Evolutionary conservation across 257 asterid species (phyloP).

Genomic region (Nicotiana tabacum): DNA sequence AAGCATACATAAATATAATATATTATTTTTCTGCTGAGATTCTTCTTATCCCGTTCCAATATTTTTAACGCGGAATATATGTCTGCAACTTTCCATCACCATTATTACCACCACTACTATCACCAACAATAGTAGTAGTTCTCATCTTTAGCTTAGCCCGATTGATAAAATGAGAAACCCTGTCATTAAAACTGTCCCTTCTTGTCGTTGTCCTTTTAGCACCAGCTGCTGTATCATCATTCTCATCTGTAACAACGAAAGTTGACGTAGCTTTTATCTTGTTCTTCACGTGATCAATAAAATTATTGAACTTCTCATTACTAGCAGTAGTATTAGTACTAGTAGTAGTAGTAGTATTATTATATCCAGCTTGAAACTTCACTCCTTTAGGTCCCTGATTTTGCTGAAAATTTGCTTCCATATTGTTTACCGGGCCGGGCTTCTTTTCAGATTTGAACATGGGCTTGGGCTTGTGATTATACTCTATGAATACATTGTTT

Average conservation of each 20-base stretch:
- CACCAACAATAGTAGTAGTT: slow-evolving; percentile 27
- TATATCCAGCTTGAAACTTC: not conserved
- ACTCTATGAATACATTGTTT: not conserved
- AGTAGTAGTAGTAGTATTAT: no score
- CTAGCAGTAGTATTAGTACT: not conserved
- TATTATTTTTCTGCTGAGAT: no score
- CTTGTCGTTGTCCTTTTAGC: slow-evolving; percentile 18
- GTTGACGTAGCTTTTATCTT: slow-evolving; percentile 27
- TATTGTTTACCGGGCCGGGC: not conserved
- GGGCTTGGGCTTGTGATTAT: not conserved
- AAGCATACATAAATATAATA: not conserved
- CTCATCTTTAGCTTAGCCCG: slow-evolving; percentile 39
- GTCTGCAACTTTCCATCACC: slow-evolving; percentile 1
- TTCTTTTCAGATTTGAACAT: not conserved
- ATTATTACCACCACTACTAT: not conserved
- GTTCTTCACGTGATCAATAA: slow-evolving; percentile 27
- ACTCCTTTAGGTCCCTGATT: not conserved
- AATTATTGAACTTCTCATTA: slow-evolving; percentile 21
- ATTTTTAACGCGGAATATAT: not conserved
- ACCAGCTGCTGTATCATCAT: not conserved
- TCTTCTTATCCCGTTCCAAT: not conserved
- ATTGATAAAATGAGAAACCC: slow-evolving; percentile 30
- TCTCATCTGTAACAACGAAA: slow-evolving; percentile 20
- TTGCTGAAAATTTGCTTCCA: not conserved
- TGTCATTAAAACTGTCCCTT: slow-evolving; percentile 55